Base-by-base conservation (phyloP, 2,329 filamentous ascomycete genomes). In the Curvularia sp. region DNA sequence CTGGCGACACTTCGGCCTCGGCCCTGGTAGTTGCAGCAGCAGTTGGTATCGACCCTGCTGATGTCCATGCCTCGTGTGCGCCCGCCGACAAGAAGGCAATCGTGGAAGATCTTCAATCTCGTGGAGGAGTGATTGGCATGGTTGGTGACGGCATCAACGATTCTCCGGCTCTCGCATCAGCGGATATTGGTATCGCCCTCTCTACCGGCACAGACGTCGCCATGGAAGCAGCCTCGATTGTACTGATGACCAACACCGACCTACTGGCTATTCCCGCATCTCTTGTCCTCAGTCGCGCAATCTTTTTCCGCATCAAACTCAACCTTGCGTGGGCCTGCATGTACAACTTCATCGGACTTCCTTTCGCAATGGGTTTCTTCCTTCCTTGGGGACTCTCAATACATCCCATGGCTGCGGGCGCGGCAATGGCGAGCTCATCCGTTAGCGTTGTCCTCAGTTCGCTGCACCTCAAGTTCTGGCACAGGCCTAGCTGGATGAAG, bases 71-170 rank as follows among this genome's bases (percentile, higher is more conserved):
- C 12, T 91, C 91, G n/a, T 91, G 94, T 48, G 92, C 91, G 4
- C 95, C 95, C 0, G 89, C 92, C 63, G 91, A 96, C 79, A 99
- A 99, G 76, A 93, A 96, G 75, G 82, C 85, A 28, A 96, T 98
- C 66, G 85, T 99, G 68, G 86, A 87, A 49, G 81, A 89, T 53
- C 84, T 98, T 18, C 92, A 97, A 79, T 81, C 83, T 0, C 71
- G 72, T 38, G 92, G 92, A 60, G 86, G 93, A 68, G 83, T 90
- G 49, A 92, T 98, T 26, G 95, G 92, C 66, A 99, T 99, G 95
- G 93, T 98, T 13, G 75, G 95, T 52, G 95, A 99, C 76, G 95
- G 95, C 42, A 97, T 99, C 84, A 99, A 99, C 78, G 95, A 99
- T 80, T 97, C 93, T 0, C 95, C 95, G 0, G 95, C 95, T 0